Percentiles rank a stretch among this genome's conserved stretches.
Conservation (phyloP, 129 eudicot species). For the Kitagawia praeruptora region DNA sequence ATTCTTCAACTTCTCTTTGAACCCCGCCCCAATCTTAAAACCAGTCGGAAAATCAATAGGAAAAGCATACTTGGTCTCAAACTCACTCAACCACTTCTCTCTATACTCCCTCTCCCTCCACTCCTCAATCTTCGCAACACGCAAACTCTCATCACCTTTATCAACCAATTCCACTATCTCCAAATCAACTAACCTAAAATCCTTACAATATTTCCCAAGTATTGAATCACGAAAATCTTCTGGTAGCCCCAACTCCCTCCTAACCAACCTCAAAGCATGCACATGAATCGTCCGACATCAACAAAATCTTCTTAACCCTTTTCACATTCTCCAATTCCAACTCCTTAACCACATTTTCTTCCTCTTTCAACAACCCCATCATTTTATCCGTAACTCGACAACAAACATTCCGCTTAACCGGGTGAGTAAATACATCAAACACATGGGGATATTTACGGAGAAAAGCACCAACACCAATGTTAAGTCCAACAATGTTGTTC, state of each 20-base stretch:
- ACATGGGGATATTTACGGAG: slow-evolving; percentile 66
- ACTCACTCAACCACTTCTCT: slow-evolving; percentile 91
- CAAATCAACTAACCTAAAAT: slow-evolving; percentile 54
- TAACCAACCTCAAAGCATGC: slow-evolving; percentile 70
- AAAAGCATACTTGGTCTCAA: slow-evolving; percentile 73
- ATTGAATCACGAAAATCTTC: slow-evolving; percentile 73
- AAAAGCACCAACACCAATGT: slow-evolving; percentile 43
- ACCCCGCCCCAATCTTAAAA: slow-evolving; percentile 48
- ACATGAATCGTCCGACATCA: slow-evolving; percentile 66
- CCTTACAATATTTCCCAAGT: slow-evolving; percentile 36
- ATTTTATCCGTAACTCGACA: slow-evolving; percentile 46
- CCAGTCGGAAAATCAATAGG: slow-evolving; percentile 79
- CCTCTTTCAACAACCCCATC: slow-evolving; percentile 39
- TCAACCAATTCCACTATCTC: slow-evolving; percentile 58
- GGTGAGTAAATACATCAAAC: slow-evolving; percentile 79
- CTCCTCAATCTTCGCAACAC: slow-evolving; percentile 58
- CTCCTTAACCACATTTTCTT: slow-evolving; percentile 23
- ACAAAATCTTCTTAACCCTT: slow-evolving; percentile 46
- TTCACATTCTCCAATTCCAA: slow-evolving; percentile 40
- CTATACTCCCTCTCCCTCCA: slow-evolving; percentile 75
- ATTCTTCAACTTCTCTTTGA: slow-evolving; percentile 53
- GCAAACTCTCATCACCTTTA: slow-evolving; percentile 19
- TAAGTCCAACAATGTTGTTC: slow-evolving; percentile 42
- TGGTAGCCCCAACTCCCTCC: slow-evolving; percentile 72
- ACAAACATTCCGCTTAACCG: slow-evolving; percentile 42